Conservation (phyloP, 2,329 filamentous ascomycete genomes). For the Bisporella sp. region DNA sequence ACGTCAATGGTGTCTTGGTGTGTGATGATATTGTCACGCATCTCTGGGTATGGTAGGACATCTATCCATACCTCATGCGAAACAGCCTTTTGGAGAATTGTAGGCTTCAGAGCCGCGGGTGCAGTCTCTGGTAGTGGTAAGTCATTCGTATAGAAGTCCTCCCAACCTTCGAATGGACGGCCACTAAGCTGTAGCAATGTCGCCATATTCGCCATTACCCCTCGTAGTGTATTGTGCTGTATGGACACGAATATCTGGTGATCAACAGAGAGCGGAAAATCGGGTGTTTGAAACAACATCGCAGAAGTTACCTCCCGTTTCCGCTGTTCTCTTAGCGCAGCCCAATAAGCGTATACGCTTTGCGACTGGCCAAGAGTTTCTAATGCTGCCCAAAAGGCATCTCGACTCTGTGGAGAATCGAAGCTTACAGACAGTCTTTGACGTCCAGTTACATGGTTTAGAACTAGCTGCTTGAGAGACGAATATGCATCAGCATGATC, state of each 20-base stretch:
- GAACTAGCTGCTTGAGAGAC: too few relatives aligned
- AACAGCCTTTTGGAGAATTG: constrained; percentile 31
- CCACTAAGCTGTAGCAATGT: background rate
- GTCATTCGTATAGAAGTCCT: constrained; percentile 14
- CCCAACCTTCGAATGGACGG: background rate
- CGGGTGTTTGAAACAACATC: constrained; percentile 21
- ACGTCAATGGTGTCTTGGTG: constrained; percentile 32
- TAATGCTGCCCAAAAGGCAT: too few relatives aligned
- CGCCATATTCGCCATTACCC: constrained; percentile 29
- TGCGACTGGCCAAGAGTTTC: too few relatives aligned
- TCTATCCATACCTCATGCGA: constrained; percentile 37
- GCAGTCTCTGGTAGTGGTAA: constrained; percentile 26
- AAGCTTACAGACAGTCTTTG: too few relatives aligned
- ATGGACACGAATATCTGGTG: constrained; percentile 34
- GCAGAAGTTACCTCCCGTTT: too few relatives aligned
- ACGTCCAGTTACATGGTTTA: too few relatives aligned
- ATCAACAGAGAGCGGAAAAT: constrained; percentile 30
- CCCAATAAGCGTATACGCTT: too few relatives aligned
- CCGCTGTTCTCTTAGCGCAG: too few relatives aligned
- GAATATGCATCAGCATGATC: too few relatives aligned
- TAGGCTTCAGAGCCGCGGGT: constrained; percentile 32
- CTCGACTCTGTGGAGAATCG: too few relatives aligned
- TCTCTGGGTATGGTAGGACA: constrained; percentile 30
- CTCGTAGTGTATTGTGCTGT: constrained; percentile 35
- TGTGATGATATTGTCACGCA: constrained; percentile 33